Evolutionary conservation across 805 yeast species (phyloP), one percentile per base, ranked within the genome.

Genomic region (Schwanniomyces sp.): DNA sequence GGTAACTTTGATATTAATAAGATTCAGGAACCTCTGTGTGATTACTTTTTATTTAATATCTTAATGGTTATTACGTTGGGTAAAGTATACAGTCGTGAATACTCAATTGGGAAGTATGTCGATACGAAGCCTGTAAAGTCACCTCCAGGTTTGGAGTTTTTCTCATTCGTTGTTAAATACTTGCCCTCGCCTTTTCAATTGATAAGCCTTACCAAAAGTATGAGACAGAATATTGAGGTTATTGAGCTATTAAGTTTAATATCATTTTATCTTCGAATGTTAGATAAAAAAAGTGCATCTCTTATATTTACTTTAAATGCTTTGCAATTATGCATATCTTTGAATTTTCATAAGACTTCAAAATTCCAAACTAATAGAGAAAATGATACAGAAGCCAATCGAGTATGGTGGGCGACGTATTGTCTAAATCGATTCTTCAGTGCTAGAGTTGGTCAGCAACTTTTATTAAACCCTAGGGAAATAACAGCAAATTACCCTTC

Each of bases 261-360:
- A 5, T 52, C 69, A 1, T 41, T 62, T 11, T 63, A 64, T 44
- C 46, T 56, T 32, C 44, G 67, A 34, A 45, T 59, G 7, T 40
- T 63, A 2, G 69, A 64, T 43, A 64, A 64, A 48, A 64, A 64
- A 45, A 58, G 56, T 43, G 57, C 63, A 3, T 56, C 67, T 1
- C 59, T 57, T 12, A 47, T 52, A 36, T 59, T 57, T 44, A 59
- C 66, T 0, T 47, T 53, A 17, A 53, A 53, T 41, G 66, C 68
- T 1, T 51, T 64, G 17, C 67, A 64, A 42, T 41, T 63, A 48
- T 59, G 65, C 40, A 51, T 64, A 7, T 58, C 65, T 5, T 48
- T 62, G 26, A 64, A 63, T 38, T 40, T 64, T 7, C 67, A 64
- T 41, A 60, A 61, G 44, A 49, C 46, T 17, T 36, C 46, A 10